Evolutionary conservation across 2,329 filamentous ascomycete species (phyloP).

Genomic region (Botryotinia calthae): DNA sequence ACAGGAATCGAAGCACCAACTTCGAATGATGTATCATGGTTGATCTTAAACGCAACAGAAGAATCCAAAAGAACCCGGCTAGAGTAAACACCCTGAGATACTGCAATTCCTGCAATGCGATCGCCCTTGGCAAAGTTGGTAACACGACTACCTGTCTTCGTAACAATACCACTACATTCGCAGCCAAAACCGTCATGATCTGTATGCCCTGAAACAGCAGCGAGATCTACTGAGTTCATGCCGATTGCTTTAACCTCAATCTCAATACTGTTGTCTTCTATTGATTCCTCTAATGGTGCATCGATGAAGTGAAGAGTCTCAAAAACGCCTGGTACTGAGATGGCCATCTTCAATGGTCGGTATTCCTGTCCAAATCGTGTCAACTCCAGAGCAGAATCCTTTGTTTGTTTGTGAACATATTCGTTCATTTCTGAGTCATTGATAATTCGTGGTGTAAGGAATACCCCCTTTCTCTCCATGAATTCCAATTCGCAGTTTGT

Average conservation of each 20-base stretch:
- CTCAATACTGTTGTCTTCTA: constrained; percentile 32
- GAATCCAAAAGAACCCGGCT: constrained; percentile 29
- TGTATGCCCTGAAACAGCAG: constrained; percentile 38
- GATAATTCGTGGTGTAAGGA: constrained; percentile 16
- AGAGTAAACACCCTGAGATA: constrained; percentile 31
- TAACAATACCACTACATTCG: constrained; percentile 41
- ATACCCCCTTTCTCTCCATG: constrained; percentile 1
- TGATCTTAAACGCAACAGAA: constrained; percentile 27
- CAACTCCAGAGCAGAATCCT: constrained; percentile 14
- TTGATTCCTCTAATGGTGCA: constrained; percentile 17
- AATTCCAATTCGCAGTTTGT: constrained; percentile 4
- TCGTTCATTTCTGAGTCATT: constrained; percentile 31
- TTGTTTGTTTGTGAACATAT: constrained; percentile 22
- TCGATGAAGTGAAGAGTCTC: constrained; percentile 36
- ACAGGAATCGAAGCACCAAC: constrained; percentile 32
- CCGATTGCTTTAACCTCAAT: constrained; percentile 37
- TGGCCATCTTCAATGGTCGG: constrained; percentile 30
- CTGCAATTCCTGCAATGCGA: constrained; percentile 34
- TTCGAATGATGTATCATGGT: constrained; percentile 29
- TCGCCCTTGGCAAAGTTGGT: constrained; percentile 36
- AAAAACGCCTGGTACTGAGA: constrained; percentile 31
- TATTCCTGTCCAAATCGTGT: constrained; percentile 17
- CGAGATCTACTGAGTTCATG: constrained; percentile 37
- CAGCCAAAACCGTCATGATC: constrained; percentile 37
- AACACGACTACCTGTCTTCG: constrained; percentile 35